Evolutionary conservation across 2,329 filamentous ascomycete genomes (phyloP), one percentile per base, ranked within the genome.

Genomic region (Penicillium digitatum): DNA sequence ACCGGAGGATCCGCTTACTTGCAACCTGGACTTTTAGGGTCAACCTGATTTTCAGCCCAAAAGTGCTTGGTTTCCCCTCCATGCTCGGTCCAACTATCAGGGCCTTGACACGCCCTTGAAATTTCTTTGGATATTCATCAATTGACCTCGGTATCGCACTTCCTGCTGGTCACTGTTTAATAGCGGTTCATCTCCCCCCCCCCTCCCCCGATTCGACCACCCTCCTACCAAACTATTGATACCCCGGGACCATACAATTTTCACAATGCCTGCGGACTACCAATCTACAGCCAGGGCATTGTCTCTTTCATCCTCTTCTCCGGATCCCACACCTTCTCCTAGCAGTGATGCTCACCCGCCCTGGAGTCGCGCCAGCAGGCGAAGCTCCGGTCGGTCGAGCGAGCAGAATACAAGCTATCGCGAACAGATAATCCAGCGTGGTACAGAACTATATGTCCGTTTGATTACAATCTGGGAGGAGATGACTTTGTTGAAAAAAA

Each of bases 401-500:
- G 65, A 65, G 24, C 69, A 68, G 29, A 54, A 64, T 40, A 62
- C 65, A 48, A 61, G 65, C 58, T 62, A 74, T 45, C 69, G 75
- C 34, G 74, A 76, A 55, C 69, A 69, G 43, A 59, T 72, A 16
- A 68, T 78, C 50, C 68, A 72, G 27, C 71, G 69, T 43, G 69
- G 69, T 7, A 71, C 72, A 53, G 65, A 65, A 38, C 52, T 71
- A 24, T 72, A 69, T 54, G 69, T 68, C 39, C 69, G 69, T 8
- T 50, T 72, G 10, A 58, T 58, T 37, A 64, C 66, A 32, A 66
- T 72, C 37, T 77, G 73, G 68, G 60, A 66, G 46, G 67, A 67
- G 45, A 72, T 79, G 73, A 75, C 69, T 2, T 61, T 82, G 1
- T 66, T 84, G 53, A 87, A 95, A 72, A 83, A 82, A 63, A 72